Percentiles rank a stretch among this genome's conserved stretches.
phyloP scores from a whole-genome alignment of 202 grass and related monocot species.

The Panicum virgatum region DNA sequence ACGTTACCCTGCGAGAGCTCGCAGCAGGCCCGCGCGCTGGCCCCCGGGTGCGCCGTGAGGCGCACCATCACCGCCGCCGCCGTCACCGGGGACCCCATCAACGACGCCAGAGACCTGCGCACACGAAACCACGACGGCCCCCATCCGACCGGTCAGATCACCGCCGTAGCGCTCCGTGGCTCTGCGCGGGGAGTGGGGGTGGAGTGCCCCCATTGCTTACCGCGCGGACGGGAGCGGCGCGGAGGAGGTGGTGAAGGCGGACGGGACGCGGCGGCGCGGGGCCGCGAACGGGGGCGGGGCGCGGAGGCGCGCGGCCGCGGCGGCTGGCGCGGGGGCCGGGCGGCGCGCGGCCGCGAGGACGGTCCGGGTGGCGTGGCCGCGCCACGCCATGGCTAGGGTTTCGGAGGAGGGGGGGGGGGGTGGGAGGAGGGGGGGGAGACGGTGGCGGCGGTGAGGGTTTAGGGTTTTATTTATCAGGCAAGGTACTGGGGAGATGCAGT shows the following conservation, averaged over 20 bases:
- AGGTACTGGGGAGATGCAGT: neutral
- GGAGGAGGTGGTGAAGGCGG: too few species aligned
- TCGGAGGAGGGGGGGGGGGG: neutral
- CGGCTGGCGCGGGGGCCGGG: neutral
- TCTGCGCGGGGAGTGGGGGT: neutral
- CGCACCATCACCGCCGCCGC: slow-evolving; percentile 48
- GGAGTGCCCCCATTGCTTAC: neutral
- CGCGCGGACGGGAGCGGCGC: too few species aligned
- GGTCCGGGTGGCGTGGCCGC: slow-evolving; percentile 68
- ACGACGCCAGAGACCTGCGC: slow-evolving; percentile 64
- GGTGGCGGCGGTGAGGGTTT: slow-evolving; percentile 31
- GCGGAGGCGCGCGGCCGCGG: slow-evolving; percentile 36
- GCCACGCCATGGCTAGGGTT: slow-evolving; percentile 84
- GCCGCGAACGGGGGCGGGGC: slow-evolving; percentile 38
- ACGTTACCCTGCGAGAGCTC: slow-evolving; percentile 98
- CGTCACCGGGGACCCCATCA: slow-evolving; percentile 69
- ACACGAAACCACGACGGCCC: neutral
- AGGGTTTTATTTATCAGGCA: slow-evolving; percentile 44
- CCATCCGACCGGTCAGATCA: neutral
- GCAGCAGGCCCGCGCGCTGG: slow-evolving; percentile 83
- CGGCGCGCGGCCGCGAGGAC: slow-evolving; percentile 50
- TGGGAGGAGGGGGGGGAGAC: neutral
- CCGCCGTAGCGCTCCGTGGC: neutral
- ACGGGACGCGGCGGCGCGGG: slow-evolving; percentile 44
- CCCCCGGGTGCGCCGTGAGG: slow-evolving; percentile 80